A percentile compares a stretch with the other conserved stretches of the same genome.
Evolutionary conservation across 148 eudicot species (phyloP).

Genomic region (Nyssa sinensis): DNA sequence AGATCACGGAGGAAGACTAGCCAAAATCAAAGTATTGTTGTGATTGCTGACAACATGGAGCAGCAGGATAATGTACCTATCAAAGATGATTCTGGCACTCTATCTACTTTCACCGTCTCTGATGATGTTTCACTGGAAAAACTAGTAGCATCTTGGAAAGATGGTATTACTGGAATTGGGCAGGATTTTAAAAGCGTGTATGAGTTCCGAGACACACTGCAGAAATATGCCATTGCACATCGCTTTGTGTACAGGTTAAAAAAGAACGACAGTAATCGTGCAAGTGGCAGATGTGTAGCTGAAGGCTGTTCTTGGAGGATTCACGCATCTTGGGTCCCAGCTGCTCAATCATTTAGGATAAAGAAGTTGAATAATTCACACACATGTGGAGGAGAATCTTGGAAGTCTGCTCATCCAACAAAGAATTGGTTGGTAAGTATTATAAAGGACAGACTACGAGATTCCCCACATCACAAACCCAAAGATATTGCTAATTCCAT

Average conservation of each 20-base stretch:
- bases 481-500: constrained; percentile 50
- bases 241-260: constrained; percentile 47
- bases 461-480: constrained; percentile 48
- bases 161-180: constrained; percentile 47
- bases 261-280: constrained; percentile 49
- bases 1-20: constrained; percentile 26
- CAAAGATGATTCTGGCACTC: constrained; percentile 14
- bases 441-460: constrained; percentile 44
- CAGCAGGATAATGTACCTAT: constrained; percentile 11
- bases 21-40: constrained; percentile 8
- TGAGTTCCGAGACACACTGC: constrained; percentile 50
- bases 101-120: constrained; percentile 11
- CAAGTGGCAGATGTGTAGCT: constrained; percentile 40
- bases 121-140: constrained; percentile 40
- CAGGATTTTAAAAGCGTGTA: constrained; percentile 47
- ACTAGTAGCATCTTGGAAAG: constrained; percentile 43
- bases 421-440: constrained; percentile 45
- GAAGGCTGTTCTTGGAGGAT: constrained; percentile 60
- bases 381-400: constrained; percentile 48
- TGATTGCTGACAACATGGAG: constrained; percentile 21
- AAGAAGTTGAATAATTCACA: constrained; percentile 41
- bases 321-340: constrained; percentile 48
- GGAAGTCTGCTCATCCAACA: constrained; percentile 48
- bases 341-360: constrained; percentile 36
- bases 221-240: constrained; percentile 50